These are phyloP conservation scores for Austropuccinia psidii DNA, from an alignment of 1,284 basidiomycete species.

Conservation along the genomic window DNA sequence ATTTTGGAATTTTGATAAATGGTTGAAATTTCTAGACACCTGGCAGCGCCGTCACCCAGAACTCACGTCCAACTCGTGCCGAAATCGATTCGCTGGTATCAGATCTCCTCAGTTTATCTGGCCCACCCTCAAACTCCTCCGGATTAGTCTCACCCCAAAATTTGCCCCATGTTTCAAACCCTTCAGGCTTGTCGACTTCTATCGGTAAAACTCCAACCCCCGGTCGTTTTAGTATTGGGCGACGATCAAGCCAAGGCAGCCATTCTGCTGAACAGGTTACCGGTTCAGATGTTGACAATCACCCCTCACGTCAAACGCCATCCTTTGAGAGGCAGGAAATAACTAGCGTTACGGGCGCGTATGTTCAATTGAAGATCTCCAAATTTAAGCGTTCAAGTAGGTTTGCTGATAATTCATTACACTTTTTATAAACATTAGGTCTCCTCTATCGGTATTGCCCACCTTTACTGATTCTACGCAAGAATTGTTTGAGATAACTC, in stretches of 20 bases:
- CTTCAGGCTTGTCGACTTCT: neutral
- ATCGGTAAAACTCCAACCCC: neutral
- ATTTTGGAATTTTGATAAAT: neutral
- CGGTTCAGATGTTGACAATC: conserved; percentile 4
- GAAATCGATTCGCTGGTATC: conserved; percentile 34
- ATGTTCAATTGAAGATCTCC: neutral
- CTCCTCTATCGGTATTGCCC: conserved; percentile 26
- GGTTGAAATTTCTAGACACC: neutral
- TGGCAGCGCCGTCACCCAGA: neutral
- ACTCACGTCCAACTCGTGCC: conserved; percentile 23
- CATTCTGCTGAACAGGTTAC: conserved; percentile 30
- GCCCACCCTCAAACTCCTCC: conserved; percentile 3
- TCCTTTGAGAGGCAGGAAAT: conserved; percentile 11
- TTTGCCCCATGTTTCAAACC: neutral
- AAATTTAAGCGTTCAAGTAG: too few species aligned
- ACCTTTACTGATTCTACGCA: conserved; percentile 21
- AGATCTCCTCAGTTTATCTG: conserved; percentile 26
- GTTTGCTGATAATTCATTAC: too few species aligned
- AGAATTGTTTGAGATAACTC: conserved; percentile 30
- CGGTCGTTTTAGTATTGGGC: conserved; percentile 17
- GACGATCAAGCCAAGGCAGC: conserved; percentile 33
- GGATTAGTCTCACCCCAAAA: neutral
- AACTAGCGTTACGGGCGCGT: conserved; percentile 15
- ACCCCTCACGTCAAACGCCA: neutral
- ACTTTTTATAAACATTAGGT: neutral